Percentiles rank a stretch among this genome's conserved stretches.
phyloP scores from a whole-genome alignment of 2,329 filamentous ascomycete genomes.

The Ophioceras dolichostomum region DNA sequence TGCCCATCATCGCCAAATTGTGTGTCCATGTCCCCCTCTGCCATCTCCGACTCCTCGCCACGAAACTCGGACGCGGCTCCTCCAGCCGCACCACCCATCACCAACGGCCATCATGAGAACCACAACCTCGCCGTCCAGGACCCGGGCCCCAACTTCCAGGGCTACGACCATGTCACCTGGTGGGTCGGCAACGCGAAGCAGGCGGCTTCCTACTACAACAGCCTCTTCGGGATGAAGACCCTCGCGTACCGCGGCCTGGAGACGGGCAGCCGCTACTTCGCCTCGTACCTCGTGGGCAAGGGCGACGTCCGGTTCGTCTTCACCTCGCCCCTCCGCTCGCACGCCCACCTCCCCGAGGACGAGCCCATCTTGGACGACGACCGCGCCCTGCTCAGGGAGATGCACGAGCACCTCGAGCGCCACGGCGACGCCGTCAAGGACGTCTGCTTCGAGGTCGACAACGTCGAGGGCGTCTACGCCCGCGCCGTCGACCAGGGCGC shows the following conservation, averaged over 20 bases:
- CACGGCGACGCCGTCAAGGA: conserved; percentile 95
- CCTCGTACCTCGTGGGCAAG: conserved; percentile 76
- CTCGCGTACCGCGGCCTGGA: conserved; percentile 82
- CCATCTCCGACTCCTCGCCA: conserved; percentile 38
- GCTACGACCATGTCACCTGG: conserved; percentile 91
- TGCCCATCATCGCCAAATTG: conserved; percentile 3
- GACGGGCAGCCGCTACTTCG: conserved; percentile 69
- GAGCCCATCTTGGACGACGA: conserved; percentile 54
- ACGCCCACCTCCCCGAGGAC: conserved; percentile 37
- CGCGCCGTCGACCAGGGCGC: conserved; percentile 57
- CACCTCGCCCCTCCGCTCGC: conserved; percentile 64
- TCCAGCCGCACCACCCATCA: conserved; percentile 10
- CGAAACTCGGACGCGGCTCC: conserved; percentile 24
- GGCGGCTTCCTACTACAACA: conserved; percentile 78
- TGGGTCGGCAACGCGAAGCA: conserved; percentile 97
- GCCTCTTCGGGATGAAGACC: conserved; percentile 72
- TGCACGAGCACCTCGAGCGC: conserved; percentile 70
- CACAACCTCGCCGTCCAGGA: conserved; percentile 44
- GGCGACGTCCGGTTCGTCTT: conserved; percentile 69
- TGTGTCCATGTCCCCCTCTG: conserved; percentile 46
- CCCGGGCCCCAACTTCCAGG: conserved; percentile 50
- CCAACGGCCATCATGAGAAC: conserved; percentile 27
- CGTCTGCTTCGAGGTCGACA: conserved; percentile 88
- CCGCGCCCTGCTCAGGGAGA: conserved; percentile 52
- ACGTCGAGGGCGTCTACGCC: conserved; percentile 67